Conservation (phyloP, 2,329 filamentous ascomycete species). For the Lojkania enalia region DNA sequence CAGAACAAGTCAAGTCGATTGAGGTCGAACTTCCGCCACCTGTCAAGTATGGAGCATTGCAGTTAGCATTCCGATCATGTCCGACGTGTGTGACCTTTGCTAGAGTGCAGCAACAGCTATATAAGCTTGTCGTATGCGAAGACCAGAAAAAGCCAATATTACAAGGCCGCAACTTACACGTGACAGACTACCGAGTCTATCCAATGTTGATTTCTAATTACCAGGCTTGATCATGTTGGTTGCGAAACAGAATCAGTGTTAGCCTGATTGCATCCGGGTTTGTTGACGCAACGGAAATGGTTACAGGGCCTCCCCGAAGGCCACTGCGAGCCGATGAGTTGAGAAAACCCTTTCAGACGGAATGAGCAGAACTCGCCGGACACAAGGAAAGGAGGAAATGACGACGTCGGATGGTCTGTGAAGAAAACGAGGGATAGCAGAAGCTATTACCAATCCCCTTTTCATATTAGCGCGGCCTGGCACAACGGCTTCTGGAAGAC, state of each 20-base stretch:
- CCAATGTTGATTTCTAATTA: constrained; percentile 1
- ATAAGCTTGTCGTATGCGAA: too few relatives aligned
- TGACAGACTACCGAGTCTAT: too few relatives aligned
- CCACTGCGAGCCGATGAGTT: background rate
- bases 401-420: background rate
- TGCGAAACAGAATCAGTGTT: constrained; percentile 15
- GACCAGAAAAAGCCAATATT: too few relatives aligned
- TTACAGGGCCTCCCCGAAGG: background rate
- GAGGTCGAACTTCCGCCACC: too few relatives aligned
- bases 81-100: too few relatives aligned
- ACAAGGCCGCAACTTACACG: too few relatives aligned
- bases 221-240: constrained; percentile 7
- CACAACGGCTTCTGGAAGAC: constrained; percentile 30
- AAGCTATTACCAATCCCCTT: constrained; percentile 39
- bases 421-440: constrained; percentile 11
- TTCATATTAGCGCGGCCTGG: constrained; percentile 36
- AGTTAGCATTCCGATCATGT: too few relatives aligned
- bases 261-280: constrained; percentile 7
- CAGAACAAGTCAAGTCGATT: too few relatives aligned
- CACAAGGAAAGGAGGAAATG: constrained; percentile 4
- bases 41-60: too few relatives aligned
- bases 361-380: background rate
- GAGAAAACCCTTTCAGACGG: background rate
- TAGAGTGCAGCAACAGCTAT: too few relatives aligned
- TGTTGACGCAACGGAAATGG: background rate